A percentile compares a stretch with the other conserved stretches of the same genome.
Conservation (phyloP, 352 stramenopile species). For the Phytophthora colocasiae region DNA sequence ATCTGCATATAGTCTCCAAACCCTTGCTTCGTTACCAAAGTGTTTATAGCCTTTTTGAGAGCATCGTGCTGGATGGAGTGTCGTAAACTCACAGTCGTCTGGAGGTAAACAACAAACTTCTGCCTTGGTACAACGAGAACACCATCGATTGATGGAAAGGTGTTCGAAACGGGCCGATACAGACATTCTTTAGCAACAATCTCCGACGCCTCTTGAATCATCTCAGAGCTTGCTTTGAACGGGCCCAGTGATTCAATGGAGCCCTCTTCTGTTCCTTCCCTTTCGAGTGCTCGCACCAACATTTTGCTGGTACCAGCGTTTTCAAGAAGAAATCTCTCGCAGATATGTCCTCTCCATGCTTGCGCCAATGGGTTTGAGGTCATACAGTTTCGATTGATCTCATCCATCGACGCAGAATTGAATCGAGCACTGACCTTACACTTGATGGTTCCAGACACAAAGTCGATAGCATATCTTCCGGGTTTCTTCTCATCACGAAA, state of each 20-base stretch:
- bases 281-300: conserved; percentile 10
- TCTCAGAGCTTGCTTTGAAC: conserved; percentile 21
- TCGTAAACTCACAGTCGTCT: conserved; percentile 26
- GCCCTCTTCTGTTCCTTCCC: no score
- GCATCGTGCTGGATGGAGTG: conserved; percentile 37
- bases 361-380: neutral
- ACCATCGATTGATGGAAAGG: conserved; percentile 41
- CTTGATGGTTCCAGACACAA: conserved; percentile 20
- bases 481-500: conserved; percentile 4
- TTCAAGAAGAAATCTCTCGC: conserved; percentile 17
- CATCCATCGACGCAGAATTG: conserved; percentile 2
- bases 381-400: neutral
- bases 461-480: conserved; percentile 4
- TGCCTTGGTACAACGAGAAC: conserved; percentile 24
- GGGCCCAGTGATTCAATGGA: neutral
- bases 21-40: conserved; percentile 2
- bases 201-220: conserved; percentile 35
- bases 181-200: conserved; percentile 32
- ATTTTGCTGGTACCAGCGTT: conserved; percentile 9
- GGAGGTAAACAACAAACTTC: conserved; percentile 31
- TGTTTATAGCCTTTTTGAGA: conserved; percentile 26
- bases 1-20: conserved; percentile 39
- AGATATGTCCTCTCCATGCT: conserved; percentile 10
- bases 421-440: conserved; percentile 11
- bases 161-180: conserved; percentile 33